Evolutionary conservation across 306 rosid species (phyloP), one percentile per base, ranked within the genome.

Genomic region (Cucumis sativus): DNA sequence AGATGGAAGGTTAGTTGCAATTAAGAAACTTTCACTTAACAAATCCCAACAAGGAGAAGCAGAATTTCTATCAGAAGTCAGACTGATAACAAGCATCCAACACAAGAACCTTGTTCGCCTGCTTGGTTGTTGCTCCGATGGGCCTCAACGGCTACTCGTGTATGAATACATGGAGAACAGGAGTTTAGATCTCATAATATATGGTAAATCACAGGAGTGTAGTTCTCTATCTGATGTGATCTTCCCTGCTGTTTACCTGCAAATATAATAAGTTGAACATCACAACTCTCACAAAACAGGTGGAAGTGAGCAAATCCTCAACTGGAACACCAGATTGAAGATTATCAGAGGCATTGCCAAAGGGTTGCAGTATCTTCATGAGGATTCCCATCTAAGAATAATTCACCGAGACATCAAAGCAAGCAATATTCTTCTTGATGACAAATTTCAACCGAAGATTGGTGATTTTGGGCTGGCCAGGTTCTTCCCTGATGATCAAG

Each of bases 401-500:
- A 85, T 94, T 74, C 98, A 94, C 77, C 82, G 97, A 63, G 98
- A 91, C 80, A 90, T 94, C 80, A 94, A 94, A 83, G 98, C 98
- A 61, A 94, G 97, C 83, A 94, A 91, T 80, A 89, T 94, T 88
- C 97, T 94, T 83, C 98, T 94, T 67, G 96, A 94, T 74, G 91
- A 84, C 1, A 91, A 89, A 84, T 87, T 88, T 83, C 96, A 82
- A 66, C 93, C 97, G 1, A 94, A 81, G 89, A 94, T 94, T 52
- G 97, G 98, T 63, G 98, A 94, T 79, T 94, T 94, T 66, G 97
- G 97, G 47, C 84, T 94, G 40, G 98, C 98, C 41, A 86, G 95
- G 82, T 94, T 94, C 89, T 90, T 94, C 81, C 98, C 97, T 23
- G 98, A 94, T 77, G 97, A 90, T 66, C 95, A 94, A 90, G 90